Evolutionary conservation across 2,329 filamentous ascomycete species (phyloP), one percentile per base, ranked within the genome.

Genomic region (Aspergillus tubingensis): DNA sequence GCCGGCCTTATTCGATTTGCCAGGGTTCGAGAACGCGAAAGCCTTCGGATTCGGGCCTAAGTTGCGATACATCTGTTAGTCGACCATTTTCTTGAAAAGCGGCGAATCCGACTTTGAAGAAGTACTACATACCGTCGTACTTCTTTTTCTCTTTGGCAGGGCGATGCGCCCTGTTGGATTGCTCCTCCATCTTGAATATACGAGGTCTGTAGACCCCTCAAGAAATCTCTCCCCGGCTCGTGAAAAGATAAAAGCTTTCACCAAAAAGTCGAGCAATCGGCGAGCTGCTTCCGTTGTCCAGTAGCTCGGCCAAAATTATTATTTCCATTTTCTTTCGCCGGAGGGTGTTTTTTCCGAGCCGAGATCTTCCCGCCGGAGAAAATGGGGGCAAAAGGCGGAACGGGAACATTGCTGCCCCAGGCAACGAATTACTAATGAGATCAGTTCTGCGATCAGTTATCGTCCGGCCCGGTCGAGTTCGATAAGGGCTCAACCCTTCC

Each of bases 81-180:
- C 23, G 30, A 23, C 5, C 6, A 51, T 54, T 19, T 17, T 62
- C n/a, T 15, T 25, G 30, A 15, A n/a, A 8, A 50, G 27, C 30
- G 17, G 47, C 15, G 17, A n/a, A 5, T 53, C 25, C n/a, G 8
- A 50, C 30, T 8, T 25, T 8, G 51, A 17, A 36, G 10, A 17
- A 36, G 10, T 30, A 47, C 54, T 50, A 62, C 74, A 85, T 87
- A 74, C 86, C 88, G 47, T 87, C 73, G 51, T 76, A 83, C 76
- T 89, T 86, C 82, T 96, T 96, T 83, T 96, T 96, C 79, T 95
- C 91, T 79, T 96, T 97, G 30, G 88, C 81, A 72, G 91, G 88
- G 72, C 93, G 85, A 82, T 98, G 94, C 70, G 92, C 86, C 78
- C 91, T 88, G 73, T 98, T 92, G 48, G 84, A 77, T 81, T 97